These are phyloP conservation scores for Geranium rotundifolium DNA, from an alignment of 345 rosid species.

Conservation along the genomic window DNA sequence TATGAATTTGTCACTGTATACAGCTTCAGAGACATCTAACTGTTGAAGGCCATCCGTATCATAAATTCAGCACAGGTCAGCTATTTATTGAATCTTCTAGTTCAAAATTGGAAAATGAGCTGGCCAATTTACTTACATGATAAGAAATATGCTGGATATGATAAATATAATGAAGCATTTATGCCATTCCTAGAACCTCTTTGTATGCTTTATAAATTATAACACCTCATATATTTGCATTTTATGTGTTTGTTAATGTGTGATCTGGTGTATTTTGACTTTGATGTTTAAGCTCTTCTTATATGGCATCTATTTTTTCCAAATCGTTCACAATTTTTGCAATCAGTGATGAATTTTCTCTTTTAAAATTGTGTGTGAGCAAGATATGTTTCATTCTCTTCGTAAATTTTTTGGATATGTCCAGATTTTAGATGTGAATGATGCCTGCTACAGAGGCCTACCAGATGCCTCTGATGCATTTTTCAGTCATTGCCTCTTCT, in stretches of 20 bases:
- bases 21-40: conserved; percentile 13
- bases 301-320: not conserved
- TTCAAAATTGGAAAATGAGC: not conserved
- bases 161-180: not conserved
- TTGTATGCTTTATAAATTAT: not conserved
- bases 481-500: too few species aligned
- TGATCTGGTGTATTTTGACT: not conserved
- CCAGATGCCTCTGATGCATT: too few species aligned
- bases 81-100: not conserved
- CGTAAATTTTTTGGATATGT: too few species aligned
- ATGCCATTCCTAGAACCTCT: not conserved
- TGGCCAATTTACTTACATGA: not conserved
- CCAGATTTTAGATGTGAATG: too few species aligned
- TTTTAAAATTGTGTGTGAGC: too few species aligned
- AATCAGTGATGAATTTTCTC: too few species aligned
- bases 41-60: conserved; percentile 11
- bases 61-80: conserved; percentile 11
- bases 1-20: not conserved
- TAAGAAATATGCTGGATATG: not conserved
- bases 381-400: too few species aligned
- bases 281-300: not conserved
- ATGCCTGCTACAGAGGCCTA: too few species aligned
- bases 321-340: too few species aligned
- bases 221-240: not conserved
- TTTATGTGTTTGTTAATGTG: not conserved